Percentiles rank a stretch among this genome's conserved stretches.
Evolutionary conservation across 2,329 filamentous ascomycete species (phyloP).

Genomic region (Microdochium paspali): DNA sequence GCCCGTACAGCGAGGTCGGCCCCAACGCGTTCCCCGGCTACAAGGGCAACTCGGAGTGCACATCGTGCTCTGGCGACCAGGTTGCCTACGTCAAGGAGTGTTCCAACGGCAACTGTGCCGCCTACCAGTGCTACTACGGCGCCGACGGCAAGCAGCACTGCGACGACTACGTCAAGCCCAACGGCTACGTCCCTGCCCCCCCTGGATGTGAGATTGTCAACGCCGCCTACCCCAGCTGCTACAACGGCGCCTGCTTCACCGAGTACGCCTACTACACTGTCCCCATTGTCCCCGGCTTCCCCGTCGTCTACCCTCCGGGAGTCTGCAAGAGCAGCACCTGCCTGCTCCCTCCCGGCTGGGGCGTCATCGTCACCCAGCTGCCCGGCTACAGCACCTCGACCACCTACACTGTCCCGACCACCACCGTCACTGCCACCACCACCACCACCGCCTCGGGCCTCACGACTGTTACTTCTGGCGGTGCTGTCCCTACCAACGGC

Average conservation of each 20-base stretch:
- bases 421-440: not conserved
- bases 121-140: not conserved
- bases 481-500: not conserved
- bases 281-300: not conserved
- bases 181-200: not conserved
- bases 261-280: not conserved
- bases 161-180: not conserved
- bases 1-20: not conserved
- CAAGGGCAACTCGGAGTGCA: not conserved
- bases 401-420: not conserved
- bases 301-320: not conserved
- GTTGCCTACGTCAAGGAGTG: not conserved
- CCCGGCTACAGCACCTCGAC: not conserved
- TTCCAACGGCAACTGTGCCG: not conserved
- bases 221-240: not conserved
- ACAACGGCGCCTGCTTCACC: not conserved
- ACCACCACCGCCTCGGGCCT: not conserved
- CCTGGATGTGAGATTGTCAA: not conserved
- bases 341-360: not conserved
- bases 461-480: not conserved
- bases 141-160: not conserved
- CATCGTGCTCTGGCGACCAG: not conserved
- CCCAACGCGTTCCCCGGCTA: not conserved
- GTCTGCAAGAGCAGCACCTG: not conserved
- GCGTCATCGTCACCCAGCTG: not conserved